Evolutionary conservation across 2,329 filamentous ascomycete species (phyloP).

Genomic region (Fusarium xyrophilum): DNA sequence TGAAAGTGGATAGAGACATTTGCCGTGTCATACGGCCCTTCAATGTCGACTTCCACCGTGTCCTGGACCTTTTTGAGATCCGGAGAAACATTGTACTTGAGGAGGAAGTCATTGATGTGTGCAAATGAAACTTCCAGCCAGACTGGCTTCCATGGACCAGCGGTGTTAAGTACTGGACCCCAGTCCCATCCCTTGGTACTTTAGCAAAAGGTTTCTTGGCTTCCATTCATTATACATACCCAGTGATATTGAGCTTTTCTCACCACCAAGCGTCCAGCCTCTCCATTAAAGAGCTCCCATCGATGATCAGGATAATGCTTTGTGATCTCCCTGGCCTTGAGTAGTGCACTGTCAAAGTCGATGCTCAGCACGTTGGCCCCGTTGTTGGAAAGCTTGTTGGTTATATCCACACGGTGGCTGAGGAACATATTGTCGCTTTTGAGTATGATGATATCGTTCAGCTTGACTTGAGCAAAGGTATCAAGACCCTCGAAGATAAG

Average conservation of each 20-base stretch:
- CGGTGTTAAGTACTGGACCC: background rate
- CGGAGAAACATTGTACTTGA: background rate
- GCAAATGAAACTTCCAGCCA: background rate
- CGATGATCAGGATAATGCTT: background rate
- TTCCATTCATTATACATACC: too few species aligned
- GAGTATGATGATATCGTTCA: background rate
- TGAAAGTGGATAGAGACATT: background rate
- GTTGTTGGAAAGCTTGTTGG: background rate
- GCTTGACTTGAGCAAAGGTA: background rate
- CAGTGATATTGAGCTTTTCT: conserved; percentile 1
- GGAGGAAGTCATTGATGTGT: background rate
- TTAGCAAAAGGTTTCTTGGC: too few species aligned
- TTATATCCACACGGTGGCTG: background rate
- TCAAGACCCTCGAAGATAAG: background rate
- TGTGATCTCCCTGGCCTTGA: background rate
- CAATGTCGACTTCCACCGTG: background rate
- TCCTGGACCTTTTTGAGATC: background rate
- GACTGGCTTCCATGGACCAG: conserved; percentile 2
- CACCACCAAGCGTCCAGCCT: background rate
- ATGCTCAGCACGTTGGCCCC: background rate
- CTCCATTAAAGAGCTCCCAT: conserved; percentile 3
- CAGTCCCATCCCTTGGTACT: conserved; percentile 7
- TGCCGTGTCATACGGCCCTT: background rate
- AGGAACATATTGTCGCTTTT: conserved; percentile 5
- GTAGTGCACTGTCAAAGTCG: background rate